phyloP scores from a whole-genome alignment of 2,329 filamentous ascomycete species.

The Neocucurbitaria cava region DNA sequence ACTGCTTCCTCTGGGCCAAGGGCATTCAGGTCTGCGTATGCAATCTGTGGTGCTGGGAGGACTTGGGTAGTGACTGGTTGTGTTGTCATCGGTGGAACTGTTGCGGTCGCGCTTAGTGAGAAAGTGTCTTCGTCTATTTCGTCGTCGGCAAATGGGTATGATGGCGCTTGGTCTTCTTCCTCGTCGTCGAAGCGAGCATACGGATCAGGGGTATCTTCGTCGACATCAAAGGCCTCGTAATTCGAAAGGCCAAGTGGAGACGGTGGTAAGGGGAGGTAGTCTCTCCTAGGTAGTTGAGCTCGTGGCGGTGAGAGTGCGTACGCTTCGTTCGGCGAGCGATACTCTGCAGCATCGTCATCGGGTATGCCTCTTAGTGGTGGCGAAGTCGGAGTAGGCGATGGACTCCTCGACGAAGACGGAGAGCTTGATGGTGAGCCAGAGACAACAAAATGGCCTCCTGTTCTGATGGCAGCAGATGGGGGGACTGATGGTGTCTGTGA shows the following conservation, averaged over 20 bases:
- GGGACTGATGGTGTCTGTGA: constrained; percentile 18
- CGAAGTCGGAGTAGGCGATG: constrained; percentile 24
- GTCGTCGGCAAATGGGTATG: constrained; percentile 17
- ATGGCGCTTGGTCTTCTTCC: constrained; percentile 19
- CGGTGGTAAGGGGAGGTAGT: constrained; percentile 44
- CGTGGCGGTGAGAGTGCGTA: constrained; percentile 30
- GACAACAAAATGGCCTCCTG: constrained; percentile 20
- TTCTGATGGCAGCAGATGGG: constrained; percentile 17
- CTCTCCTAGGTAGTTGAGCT: constrained; percentile 24
- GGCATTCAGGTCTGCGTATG: constrained; percentile 29
- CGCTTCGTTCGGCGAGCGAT: constrained; percentile 43
- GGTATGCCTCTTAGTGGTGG: constrained; percentile 8
- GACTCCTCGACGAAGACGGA: constrained; percentile 23
- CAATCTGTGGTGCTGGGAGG: constrained; percentile 11
- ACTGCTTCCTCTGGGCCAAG: constrained; percentile 31
- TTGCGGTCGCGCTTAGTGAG: constrained; percentile 19
- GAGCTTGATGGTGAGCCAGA: constrained; percentile 23
- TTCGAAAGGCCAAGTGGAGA: constrained; percentile 52
- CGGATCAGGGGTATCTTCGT: constrained; percentile 39
- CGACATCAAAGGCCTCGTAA: constrained; percentile 52
- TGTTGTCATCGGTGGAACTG: constrained; percentile 9
- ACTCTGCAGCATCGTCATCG: constrained; percentile 12
- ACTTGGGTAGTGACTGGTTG: constrained; percentile 7
- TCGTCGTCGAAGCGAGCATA: constrained; percentile 43
- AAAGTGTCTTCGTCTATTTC: constrained; percentile 17